Evolutionary conservation across 805 yeast genomes (phyloP).

Genomic region (Lachancea thermotolerans): DNA sequence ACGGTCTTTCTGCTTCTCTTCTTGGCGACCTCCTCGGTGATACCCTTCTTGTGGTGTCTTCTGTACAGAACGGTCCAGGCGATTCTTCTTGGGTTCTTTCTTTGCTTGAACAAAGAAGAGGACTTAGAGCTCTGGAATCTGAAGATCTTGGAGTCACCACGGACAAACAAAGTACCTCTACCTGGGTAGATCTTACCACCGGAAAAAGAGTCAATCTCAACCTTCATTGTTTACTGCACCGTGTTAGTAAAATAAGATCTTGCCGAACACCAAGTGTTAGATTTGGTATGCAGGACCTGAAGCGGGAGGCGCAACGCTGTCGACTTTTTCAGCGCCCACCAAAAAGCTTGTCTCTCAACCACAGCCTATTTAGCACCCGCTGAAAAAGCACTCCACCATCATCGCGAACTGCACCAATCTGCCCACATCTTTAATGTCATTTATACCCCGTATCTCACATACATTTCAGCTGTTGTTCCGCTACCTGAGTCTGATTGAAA

Average conservation of each 20-base stretch:
- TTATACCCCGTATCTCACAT: constrained; percentile 11
- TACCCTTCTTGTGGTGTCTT: constrained; percentile 99
- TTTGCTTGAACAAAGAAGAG: constrained; percentile 96
- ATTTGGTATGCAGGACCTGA: too few species aligned
- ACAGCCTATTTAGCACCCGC: neutral
- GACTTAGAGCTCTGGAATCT: constrained; percentile 98
- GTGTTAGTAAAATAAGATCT: constrained; percentile 7
- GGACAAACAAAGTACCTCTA: constrained; percentile 97
- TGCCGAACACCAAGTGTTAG: too few species aligned
- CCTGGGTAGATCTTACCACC: constrained; percentile 99
- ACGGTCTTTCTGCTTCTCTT: constrained; percentile 96
- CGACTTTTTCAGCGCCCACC: neutral
- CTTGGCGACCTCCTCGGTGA: constrained; percentile 96
- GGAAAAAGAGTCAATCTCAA: constrained; percentile 98
- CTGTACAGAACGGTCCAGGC: constrained; percentile 99
- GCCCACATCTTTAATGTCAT: neutral
- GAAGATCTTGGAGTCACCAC: constrained; percentile 99
- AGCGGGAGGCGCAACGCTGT: neutral
- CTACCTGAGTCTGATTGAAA: neutral
- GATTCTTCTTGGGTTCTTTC: constrained; percentile 99
- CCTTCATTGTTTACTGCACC: constrained; percentile 66
- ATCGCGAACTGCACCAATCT: too few species aligned
- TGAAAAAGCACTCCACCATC: too few species aligned
- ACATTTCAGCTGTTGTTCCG: constrained; percentile 22
- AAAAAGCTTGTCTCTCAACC: neutral